Conservation (phyloP, 2,329 filamentous ascomycete species). For the Trichophyton equinum region DNA sequence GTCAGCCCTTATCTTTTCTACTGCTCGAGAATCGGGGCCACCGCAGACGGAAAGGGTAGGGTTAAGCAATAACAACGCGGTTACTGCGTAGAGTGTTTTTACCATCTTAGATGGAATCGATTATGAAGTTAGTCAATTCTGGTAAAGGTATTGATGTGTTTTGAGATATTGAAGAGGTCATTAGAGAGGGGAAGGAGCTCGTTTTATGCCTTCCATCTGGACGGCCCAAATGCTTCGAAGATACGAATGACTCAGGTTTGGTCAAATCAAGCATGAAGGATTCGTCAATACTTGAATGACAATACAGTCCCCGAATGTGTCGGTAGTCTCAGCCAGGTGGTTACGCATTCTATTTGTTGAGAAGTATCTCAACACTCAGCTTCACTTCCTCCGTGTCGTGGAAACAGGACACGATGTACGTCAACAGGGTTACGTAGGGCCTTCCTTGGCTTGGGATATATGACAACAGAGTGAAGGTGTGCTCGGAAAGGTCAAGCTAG, state of each 20-base stretch:
- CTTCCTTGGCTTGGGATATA: no score
- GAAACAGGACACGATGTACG: no score
- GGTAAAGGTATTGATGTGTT: background rate
- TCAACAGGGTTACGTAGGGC: no score
- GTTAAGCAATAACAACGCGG: background rate
- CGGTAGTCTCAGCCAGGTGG: no score
- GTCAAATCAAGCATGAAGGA: background rate
- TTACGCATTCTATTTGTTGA: no score
- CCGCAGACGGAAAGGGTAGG: background rate
- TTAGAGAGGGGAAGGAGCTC: background rate
- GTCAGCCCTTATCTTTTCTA: constrained; percentile 4
- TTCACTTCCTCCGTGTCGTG: no score
- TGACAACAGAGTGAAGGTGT: no score
- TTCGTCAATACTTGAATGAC: background rate
- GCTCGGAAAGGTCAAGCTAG: no score
- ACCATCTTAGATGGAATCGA: background rate
- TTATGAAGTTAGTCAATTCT: background rate
- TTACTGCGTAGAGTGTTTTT: background rate
- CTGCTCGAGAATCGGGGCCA: background rate
- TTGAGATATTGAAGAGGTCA: background rate
- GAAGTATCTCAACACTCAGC: no score
- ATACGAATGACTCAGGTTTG: background rate
- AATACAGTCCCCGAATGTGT: background rate
- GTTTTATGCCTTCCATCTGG: background rate
- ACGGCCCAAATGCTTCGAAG: background rate